Conservation (phyloP, 2,329 filamentous ascomycete species). For the Fusarium virguliforme region DNA sequence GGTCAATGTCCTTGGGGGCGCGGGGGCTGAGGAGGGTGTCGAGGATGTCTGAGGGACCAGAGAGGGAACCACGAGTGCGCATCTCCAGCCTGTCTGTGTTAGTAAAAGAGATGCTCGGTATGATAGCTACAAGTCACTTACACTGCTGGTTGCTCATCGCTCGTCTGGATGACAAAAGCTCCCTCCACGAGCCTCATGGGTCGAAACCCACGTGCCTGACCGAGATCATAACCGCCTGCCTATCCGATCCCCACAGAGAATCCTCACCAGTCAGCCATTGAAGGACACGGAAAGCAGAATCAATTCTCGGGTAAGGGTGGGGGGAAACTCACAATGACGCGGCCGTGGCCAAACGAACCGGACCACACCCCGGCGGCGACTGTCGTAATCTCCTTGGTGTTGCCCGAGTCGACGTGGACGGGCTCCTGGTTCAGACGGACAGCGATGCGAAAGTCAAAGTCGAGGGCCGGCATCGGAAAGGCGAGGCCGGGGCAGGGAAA, state of each 20-base stretch:
- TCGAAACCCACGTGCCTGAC: conserved; percentile 59
- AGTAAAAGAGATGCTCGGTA: conserved; percentile 12
- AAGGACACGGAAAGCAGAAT: conserved; percentile 26
- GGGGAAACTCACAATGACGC: conserved; percentile 61
- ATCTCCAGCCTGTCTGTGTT: conserved; percentile 57
- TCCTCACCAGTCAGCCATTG: conserved; percentile 47
- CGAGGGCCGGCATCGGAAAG: conserved; percentile 64
- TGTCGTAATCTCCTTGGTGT: conserved; percentile 66
- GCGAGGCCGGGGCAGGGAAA: conserved; percentile 61
- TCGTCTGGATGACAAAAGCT: conserved; percentile 66
- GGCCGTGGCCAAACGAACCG: conserved; percentile 66
- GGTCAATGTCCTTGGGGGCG: conserved; percentile 59
- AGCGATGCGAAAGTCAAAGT: conserved; percentile 67
- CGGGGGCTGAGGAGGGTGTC: conserved; percentile 59
- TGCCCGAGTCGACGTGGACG: conserved; percentile 62
- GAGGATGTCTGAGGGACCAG: conserved; percentile 63
- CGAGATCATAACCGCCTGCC: conserved; percentile 62
- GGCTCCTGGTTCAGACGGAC: conserved; percentile 63
- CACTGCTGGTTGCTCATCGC: conserved; percentile 64
- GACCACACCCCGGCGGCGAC: conserved; percentile 65
- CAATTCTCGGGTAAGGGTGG: background rate
- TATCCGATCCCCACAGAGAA: conserved; percentile 40
- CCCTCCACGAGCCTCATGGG: conserved; percentile 64
- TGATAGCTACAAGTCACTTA: conserved; percentile 46
- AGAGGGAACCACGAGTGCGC: conserved; percentile 65